Evolutionary conservation across 768 basidiomycete species (phyloP), one percentile per base, ranked within the genome.

Genomic region (Pisolithus tinctorius): DNA sequence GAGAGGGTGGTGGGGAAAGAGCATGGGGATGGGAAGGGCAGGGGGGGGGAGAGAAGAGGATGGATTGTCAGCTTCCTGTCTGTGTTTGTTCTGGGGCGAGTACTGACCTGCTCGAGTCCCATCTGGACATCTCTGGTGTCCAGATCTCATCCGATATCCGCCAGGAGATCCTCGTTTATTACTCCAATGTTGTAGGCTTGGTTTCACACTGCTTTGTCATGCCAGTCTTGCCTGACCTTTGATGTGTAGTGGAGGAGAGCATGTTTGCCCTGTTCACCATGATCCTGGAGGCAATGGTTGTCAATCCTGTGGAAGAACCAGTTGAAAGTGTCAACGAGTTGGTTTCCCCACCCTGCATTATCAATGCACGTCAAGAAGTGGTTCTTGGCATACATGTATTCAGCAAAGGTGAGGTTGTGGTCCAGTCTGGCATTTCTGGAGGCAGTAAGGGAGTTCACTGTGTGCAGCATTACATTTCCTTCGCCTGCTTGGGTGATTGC

Each of bases 401-500:
- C 39, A 5, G 39, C n/a, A 40, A 10, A 40, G 7, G 39, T 10
- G 10, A 40, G 39, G 10, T 40, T 9, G 39, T 40, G 39, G 16
- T 40, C 6, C n/a, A 40, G 17, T n/a, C 17, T 40, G 6, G 39
- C 16, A n/a, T 40, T 40, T 17, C 17, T 45, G 6, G 11, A 45
- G 8, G 30, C 44, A 5, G 44, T 13, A 13, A 40, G 39, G 39
- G 39, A 40, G 16, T n/a, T 40, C 14, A 30, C 31, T 51, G 23
- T 51, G 20, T n/a, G 30, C 37, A 49, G 25, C 23, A n/a, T 20
- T 36, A 20, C 41, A 51, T 49, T 52, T 39, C 25, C 47, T 31
- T 51, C 36, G 29, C 27, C 25, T 11, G 39, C 39, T n/a, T 40
- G 39, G 6, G n/a, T 40, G 6, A 40, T 40, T 9, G n/a, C n/a